Conservation (phyloP, 179 eudicot species). For the Nepenthes alata region DNA sequence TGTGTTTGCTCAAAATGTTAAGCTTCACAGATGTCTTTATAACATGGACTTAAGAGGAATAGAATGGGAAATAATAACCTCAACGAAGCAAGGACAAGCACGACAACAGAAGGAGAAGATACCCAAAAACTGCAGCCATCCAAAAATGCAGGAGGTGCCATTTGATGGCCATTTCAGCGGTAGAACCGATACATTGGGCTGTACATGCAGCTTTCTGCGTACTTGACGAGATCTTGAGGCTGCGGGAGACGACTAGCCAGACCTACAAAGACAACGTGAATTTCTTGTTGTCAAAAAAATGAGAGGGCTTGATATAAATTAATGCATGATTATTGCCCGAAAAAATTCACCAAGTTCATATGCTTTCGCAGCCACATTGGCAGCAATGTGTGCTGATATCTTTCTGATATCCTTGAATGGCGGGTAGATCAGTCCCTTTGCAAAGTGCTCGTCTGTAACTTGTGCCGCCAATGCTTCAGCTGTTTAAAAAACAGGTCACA, state of each 20-base stretch:
- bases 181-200: conserved; percentile 59
- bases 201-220: conserved; percentile 88
- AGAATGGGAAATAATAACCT: too few species aligned
- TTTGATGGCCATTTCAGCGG: conserved; percentile 11
- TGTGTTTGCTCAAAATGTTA: too few species aligned
- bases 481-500: conserved; percentile 11
- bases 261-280: conserved; percentile 21
- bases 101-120: background rate
- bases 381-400: conserved; percentile 84
- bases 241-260: conserved; percentile 77
- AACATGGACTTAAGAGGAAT: too few species aligned
- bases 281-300: background rate
- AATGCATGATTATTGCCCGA: background rate
- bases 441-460: conserved; percentile 62
- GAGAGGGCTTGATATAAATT: background rate
- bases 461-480: conserved; percentile 92
- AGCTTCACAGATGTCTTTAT: too few species aligned
- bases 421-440: conserved; percentile 73
- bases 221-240: conserved; percentile 53
- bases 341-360: conserved; percentile 70
- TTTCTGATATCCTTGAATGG: conserved; percentile 66
- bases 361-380: conserved; percentile 80
- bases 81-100: too few species aligned
- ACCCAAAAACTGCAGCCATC: background rate
- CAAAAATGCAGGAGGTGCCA: background rate